Base-by-base conservation (phyloP, 2,329 filamentous ascomycete species). In the Fusarium proliferatum region DNA sequence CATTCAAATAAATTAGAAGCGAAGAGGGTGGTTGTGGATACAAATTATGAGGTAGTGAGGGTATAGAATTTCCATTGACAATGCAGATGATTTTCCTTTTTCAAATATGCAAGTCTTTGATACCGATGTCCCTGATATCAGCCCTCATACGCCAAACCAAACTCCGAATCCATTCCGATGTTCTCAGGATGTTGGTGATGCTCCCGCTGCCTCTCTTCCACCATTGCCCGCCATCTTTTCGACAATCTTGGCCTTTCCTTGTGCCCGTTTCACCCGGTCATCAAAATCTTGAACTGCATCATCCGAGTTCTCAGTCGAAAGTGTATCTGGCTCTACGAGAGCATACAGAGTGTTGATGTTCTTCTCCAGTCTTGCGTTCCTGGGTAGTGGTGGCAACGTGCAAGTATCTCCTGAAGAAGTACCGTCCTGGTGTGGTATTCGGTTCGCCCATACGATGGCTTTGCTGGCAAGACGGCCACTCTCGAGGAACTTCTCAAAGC, bases 201-300 rank as follows among this genome's bases (percentile, higher is more conserved):
- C 65, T 48, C 64, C 64, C 3, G 73, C 42, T 19, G 67, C 33
- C 56, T 79, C 77, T 51, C 57, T 77, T 28, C 63, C 52, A 58
- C 56, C 66, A 58, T 71, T 77, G 1, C 85, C 85, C 3, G 88
- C 78, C 74, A 94, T 90, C 68, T 91, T 91, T 81, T 96, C 93
- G 49, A 98, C 91, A 52, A 99, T 88, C 82, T 96, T 97, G 3
- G 90, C 89, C 81, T 97, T 98, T 6, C 93, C 93, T 75, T 91
- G 89, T 8, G 95, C 96, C 72, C 94, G 89, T 83, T 95, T 96
- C 43, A 97, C 80, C 17, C 95, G 88, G 80, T 98, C 94, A 78
- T 99, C 96, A 78, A 97, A 95, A 78, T 98, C 95, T 57, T 93
- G 92, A 28, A 99, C 95, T 1, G 92, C 92, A 52, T 97, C 94